Conservation (phyloP, 352 stramenopile species). For the Pythium sukuiense region DNA sequence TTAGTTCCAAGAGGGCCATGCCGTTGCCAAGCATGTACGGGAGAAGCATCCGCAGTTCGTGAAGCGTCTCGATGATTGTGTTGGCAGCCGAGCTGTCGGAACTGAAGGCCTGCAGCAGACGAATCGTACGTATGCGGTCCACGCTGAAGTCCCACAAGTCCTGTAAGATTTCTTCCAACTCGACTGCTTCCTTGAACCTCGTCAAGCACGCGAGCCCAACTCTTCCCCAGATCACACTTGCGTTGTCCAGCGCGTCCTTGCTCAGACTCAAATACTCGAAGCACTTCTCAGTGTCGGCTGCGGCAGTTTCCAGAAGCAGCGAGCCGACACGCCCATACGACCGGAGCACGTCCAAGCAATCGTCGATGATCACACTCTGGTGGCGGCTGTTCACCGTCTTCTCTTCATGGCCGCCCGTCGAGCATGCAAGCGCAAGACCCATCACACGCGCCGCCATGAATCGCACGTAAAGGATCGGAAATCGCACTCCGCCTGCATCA, state of each 20-base stretch:
- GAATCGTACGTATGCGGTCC: conserved; percentile 59
- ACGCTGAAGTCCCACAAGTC: conserved; percentile 82
- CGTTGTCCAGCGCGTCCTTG: conserved; percentile 50
- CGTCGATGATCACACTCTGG: conserved; percentile 36
- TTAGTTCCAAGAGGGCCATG: conserved; percentile 43
- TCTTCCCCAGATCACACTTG: conserved; percentile 53
- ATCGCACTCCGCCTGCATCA: conserved; percentile 2
- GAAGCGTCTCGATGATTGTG: conserved; percentile 47
- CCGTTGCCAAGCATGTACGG: conserved; percentile 59
- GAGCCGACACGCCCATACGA: conserved; percentile 71
- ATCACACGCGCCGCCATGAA: conserved; percentile 71
- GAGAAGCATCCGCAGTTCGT: conserved; percentile 73
- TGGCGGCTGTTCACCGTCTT: conserved; percentile 5
- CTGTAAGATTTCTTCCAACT: conserved; percentile 74
- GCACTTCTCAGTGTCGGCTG: conserved; percentile 46
- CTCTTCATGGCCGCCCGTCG: conserved; percentile 5
- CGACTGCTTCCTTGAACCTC: conserved; percentile 58
- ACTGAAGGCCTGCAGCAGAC: conserved; percentile 26
- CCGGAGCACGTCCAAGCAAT: conserved; percentile 72
- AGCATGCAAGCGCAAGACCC: conserved; percentile 46
- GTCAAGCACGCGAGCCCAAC: conserved; percentile 68
- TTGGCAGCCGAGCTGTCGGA: conserved; percentile 4
- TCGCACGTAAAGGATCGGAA: conserved; percentile 38
- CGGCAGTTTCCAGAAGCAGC: conserved; percentile 56
- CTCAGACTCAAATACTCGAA: conserved; percentile 56